Conservation (phyloP, 805 yeast species). For the Schwanniomyces polymorphus region DNA sequence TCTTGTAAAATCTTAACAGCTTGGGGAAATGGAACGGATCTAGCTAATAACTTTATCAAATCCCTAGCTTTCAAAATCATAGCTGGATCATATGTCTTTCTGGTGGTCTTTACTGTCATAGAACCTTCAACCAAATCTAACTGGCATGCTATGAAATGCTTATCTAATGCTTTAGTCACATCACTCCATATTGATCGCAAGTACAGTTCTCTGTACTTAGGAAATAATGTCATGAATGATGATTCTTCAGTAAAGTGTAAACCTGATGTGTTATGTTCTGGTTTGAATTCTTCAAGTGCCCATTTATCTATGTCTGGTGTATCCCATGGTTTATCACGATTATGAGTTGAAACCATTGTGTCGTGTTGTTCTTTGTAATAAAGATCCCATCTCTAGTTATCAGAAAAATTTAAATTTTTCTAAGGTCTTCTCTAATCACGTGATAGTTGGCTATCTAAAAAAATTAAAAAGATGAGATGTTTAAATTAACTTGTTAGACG, state of each 20-base stretch:
- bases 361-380: background rate
- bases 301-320: constrained; percentile 93
- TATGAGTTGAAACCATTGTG: constrained; percentile 86
- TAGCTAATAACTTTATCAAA: constrained; percentile 85
- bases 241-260: constrained; percentile 93
- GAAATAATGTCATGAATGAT: constrained; percentile 91
- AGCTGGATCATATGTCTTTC: constrained; percentile 95
- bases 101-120: constrained; percentile 94
- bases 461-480: background rate
- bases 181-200: constrained; percentile 91
- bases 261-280: constrained; percentile 86
- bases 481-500: background rate
- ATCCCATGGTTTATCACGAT: constrained; percentile 97
- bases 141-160: constrained; percentile 76
- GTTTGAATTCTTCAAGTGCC: constrained; percentile 83
- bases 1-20: constrained; percentile 90
- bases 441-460: background rate
- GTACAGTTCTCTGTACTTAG: constrained; percentile 93
- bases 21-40: constrained; percentile 97
- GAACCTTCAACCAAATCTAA: constrained; percentile 93
- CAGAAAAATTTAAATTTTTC: background rate
- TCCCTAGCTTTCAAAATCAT: constrained; percentile 92
- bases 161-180: constrained; percentile 76
- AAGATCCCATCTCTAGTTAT: background rate
- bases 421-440: constrained; percentile 1